Base-by-base conservation (phyloP, 2,329 filamentous ascomycete species). In the Botrytis sinoallii region DNA sequence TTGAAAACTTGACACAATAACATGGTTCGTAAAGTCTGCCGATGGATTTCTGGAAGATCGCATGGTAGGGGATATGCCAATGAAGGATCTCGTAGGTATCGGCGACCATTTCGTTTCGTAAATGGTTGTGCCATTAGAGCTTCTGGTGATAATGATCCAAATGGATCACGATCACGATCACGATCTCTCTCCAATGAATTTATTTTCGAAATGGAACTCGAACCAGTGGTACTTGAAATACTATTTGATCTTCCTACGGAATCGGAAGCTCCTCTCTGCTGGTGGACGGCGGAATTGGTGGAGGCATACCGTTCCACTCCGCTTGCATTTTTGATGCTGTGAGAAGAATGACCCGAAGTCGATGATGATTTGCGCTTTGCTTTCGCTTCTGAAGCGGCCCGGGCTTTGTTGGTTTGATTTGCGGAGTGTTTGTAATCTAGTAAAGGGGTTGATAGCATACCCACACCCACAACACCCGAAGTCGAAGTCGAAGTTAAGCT, bases 21-120 rank as follows among this genome's bases (percentile, higher is more conserved):
- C 77, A 97, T 86, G 0, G 95, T 97, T 74, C 93, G 90, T 73
- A 98, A 85, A 66, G 91, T 94, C 83, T 98, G 95, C 73, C 95
- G 89, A 83, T 97, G 94, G 67, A 97, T 88, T 83, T 98, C 95
- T 59, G 91, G 86, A 59, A 97, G 88, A 83, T 98, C 95, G 84
- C 92, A 92, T 57, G 95, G 95, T 3, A 98, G 86, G n/a, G 94
- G 94, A 79, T 98, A 98, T 12, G 89, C 84, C 44, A 93, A 84
- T 3, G 88, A 86, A 14, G 87, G 85, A 79, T 97, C 93, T 80
- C 92, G 90, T 76, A 97, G 88, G 83, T 95, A 98, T 65, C 92
- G 92, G 74, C 94, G 92, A 70, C 93, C 93, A 84, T 96, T 91
- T 79, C 92, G 90, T 76, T 91, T 84, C 77, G 92, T 84, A 79